phyloP scores from a whole-genome alignment of 257 asterid genomes.

The Solanum lycopersicoides region DNA sequence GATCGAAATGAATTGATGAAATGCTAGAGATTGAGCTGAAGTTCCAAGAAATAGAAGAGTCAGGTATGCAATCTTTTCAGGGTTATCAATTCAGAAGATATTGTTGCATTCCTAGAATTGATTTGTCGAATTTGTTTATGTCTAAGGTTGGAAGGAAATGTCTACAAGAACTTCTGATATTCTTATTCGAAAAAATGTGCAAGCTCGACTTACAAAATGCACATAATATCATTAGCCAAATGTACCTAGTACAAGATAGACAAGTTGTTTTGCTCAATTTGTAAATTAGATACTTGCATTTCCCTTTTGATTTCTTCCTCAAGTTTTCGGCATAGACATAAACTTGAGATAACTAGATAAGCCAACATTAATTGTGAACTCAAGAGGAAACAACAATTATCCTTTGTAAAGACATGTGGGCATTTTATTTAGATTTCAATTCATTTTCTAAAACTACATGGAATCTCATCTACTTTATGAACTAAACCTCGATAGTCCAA shows the following conservation, averaged over 20 bases:
- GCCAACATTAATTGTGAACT: neutral
- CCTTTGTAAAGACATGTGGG: neutral
- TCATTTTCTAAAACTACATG: neutral
- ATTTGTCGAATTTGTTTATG: neutral
- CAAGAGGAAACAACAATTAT: neutral
- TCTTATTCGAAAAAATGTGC: neutral
- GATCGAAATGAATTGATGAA: neutral
- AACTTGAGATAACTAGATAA: neutral
- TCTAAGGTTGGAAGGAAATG: neutral
- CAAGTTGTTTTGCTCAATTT: neutral
- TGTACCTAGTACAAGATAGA: neutral
- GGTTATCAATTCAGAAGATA: neutral
- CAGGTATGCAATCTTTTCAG: neutral
- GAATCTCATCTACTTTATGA: neutral
- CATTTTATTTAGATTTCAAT: no score
- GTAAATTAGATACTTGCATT: neutral
- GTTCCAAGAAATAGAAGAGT: neutral
- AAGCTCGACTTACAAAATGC: neutral
- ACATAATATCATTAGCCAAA: neutral
- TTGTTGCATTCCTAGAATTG: neutral
- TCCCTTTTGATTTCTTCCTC: neutral
- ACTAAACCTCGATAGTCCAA: neutral
- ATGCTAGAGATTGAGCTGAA: neutral
- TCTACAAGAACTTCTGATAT: neutral
- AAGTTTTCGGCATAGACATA: neutral